phyloP scores from a whole-genome alignment of 495 filamentous ascomycete species.

The Pseudotulostoma volvatum region DNA sequence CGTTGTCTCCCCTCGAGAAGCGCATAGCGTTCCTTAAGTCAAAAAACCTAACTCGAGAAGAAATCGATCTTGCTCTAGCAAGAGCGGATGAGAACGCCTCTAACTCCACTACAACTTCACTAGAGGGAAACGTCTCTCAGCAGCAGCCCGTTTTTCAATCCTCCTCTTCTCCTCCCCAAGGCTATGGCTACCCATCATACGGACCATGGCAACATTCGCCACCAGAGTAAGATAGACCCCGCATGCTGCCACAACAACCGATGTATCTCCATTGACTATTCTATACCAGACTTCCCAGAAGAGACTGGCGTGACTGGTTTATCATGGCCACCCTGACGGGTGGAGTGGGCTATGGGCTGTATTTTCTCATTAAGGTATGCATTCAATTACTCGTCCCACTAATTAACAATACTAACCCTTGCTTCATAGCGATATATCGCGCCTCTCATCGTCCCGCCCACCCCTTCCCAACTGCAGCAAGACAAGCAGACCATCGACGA shows the following conservation, averaged over 20 bases:
- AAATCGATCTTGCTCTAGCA: slow-evolving; percentile 71
- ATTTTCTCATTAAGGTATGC: slow-evolving; percentile 62
- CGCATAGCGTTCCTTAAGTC: slow-evolving; percentile 84
- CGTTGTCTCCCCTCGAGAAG: slow-evolving; percentile 83
- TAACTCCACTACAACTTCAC: slow-evolving; percentile 19
- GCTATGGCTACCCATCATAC: slow-evolving; percentile 53
- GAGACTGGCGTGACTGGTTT: slow-evolving; percentile 98
- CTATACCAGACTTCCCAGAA: slow-evolving; percentile 37
- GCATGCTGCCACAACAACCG: neutral
- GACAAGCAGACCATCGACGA: slow-evolving; percentile 88
- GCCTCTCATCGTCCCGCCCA: slow-evolving; percentile 84
- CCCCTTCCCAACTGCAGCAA: slow-evolving; percentile 76
- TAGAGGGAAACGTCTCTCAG: slow-evolving; percentile 31
- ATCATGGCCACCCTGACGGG: slow-evolving; percentile 89
- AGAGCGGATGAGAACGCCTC: slow-evolving; percentile 37
- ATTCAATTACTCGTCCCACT: neutral
- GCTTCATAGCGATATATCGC: slow-evolving; percentile 59
- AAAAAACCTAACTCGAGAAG: slow-evolving; percentile 93
- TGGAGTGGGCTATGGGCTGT: slow-evolving; percentile 74
- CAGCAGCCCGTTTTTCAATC: slow-evolving; percentile 36
- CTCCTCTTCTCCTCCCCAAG: slow-evolving; percentile 38
- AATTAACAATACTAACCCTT: slow-evolving; percentile 5
- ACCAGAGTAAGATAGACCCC: slow-evolving; percentile 33
- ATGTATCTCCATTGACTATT: neutral
- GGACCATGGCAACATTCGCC: slow-evolving; percentile 56